Percentiles rank a stretch among this genome's conserved stretches.
phyloP scores from a whole-genome alignment of 768 basidiomycete genomes.

The Lepiota subincarnata region DNA sequence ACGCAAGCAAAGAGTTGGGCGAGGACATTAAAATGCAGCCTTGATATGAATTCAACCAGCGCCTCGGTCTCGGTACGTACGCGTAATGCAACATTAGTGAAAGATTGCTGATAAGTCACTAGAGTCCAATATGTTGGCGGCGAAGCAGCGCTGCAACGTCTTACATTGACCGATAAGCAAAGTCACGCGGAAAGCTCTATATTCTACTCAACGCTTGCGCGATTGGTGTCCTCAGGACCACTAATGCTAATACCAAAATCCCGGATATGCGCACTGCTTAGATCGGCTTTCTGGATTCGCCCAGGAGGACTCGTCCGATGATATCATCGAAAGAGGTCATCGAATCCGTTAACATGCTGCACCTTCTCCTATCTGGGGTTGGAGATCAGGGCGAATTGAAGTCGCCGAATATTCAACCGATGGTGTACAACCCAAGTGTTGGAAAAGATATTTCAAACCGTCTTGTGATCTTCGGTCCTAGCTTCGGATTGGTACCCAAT shows the following conservation, averaged over 20 bases:
- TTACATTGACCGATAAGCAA: constrained; percentile 16
- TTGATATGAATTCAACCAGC: constrained; percentile 7
- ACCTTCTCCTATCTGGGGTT: constrained; percentile 6
- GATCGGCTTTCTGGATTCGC: background rate
- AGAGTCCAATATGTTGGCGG: constrained; percentile 5
- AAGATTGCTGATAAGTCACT: background rate
- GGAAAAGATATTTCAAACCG: no score
- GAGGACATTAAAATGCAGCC: constrained; percentile 10
- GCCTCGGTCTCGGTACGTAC: constrained; percentile 10
- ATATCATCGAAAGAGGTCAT: background rate
- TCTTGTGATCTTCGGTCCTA: no score
- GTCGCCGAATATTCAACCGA: no score
- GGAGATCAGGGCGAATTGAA: background rate
- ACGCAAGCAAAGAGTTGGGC: constrained; percentile 14
- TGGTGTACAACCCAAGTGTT: no score
- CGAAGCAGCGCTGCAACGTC: constrained; percentile 13
- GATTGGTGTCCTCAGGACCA: constrained; percentile 14
- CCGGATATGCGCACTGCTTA: constrained; percentile 11
- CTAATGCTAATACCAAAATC: background rate
- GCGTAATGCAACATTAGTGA: background rate
- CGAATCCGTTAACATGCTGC: background rate
- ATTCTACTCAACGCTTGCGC: constrained; percentile 26
- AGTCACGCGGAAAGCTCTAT: constrained; percentile 23
- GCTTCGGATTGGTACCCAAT: no score
- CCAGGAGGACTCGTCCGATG: no score